Evolutionary conservation across 768 basidiomycete genomes (phyloP).

Genomic region (Roridomyces roridus): DNA sequence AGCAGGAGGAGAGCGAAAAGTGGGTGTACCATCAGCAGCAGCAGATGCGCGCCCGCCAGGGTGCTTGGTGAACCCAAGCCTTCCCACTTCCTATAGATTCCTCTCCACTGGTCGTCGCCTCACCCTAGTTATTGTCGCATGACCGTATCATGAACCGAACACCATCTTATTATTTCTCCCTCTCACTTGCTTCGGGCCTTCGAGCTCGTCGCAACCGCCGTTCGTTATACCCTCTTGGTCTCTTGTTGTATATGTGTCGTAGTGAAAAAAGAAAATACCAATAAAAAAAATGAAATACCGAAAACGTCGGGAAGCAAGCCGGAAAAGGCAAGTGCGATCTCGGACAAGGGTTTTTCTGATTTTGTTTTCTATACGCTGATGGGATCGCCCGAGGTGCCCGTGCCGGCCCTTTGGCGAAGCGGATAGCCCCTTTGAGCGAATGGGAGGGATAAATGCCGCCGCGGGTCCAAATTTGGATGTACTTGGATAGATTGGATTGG

Average conservation of each 20-base stretch:
- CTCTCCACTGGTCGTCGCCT: neutral
- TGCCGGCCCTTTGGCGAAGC: too few species aligned
- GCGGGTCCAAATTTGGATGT: too few species aligned
- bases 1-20: conserved; percentile 24
- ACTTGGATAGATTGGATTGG: too few species aligned
- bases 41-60: conserved; percentile 23
- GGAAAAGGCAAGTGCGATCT: too few species aligned
- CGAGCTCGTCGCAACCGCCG: conserved; percentile 8
- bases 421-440: too few species aligned
- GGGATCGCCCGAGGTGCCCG: too few species aligned
- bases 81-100: neutral
- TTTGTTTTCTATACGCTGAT: too few species aligned
- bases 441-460: too few species aligned
- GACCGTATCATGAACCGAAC: conserved; percentile 5
- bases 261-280: conserved; percentile 1
- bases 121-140: conserved; percentile 4
- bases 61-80: conserved; percentile 12
- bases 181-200: conserved; percentile 2
- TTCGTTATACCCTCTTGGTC: conserved; percentile 21
- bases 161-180: conserved; percentile 16
- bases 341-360: too few species aligned
- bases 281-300: conserved; percentile 1
- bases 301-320: too few species aligned
- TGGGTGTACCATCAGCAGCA: conserved; percentile 25
- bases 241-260: conserved; percentile 3